Evolutionary conservation across 108 stramenopile genomes (phyloP), one percentile per base, ranked within the genome.

Genomic region (Mediolabrus comicus): DNA sequence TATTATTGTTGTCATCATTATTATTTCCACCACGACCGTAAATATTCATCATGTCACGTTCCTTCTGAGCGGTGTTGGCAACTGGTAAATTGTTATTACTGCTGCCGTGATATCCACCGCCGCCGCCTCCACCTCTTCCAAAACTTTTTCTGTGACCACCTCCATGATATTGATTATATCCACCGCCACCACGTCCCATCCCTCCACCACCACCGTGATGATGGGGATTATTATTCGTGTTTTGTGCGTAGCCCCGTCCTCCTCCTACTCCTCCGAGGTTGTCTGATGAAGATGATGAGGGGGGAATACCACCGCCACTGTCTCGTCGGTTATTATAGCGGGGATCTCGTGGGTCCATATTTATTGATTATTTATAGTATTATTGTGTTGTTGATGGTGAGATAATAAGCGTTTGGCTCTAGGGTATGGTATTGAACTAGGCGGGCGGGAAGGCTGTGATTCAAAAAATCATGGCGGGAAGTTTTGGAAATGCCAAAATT

Each of bases 11-110:
- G 1, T 13, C 3, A 14, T 46, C 25, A 13, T n/a, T 0, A 16
- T 51, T 58, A 8, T 51, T 39, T 1, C 53, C 53, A 11, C 75
- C 75, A 14, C 75, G 59, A 11, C 75, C 75, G 61, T 75, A 75
- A 28, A 75, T 75, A 54, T 29, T 67, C 36, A 78, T 31, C 65
- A 78, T 38, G 35, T 78, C 72, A 11, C 72, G 66, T 52, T 78
- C 77, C 39, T 72, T 74, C 4, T 73, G 66, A 0, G 65, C 17
- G 6, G 30, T 16, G 24, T 53, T 64, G 4, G 53, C 63, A 24
- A 52, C 63, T 25, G 8, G 54, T 4, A 36, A 59, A 28, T 22
- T 61, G 4, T 62, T 68, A 36, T 53, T 62, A 36, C 27, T 41
- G n/a, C 60, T 59, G 24, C 4, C 25, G 66, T 36, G 29, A 28